Evolutionary conservation across 2,329 filamentous ascomycete species (phyloP), one percentile per base, ranked within the genome.

Genomic region (Fulvia fulva): DNA sequence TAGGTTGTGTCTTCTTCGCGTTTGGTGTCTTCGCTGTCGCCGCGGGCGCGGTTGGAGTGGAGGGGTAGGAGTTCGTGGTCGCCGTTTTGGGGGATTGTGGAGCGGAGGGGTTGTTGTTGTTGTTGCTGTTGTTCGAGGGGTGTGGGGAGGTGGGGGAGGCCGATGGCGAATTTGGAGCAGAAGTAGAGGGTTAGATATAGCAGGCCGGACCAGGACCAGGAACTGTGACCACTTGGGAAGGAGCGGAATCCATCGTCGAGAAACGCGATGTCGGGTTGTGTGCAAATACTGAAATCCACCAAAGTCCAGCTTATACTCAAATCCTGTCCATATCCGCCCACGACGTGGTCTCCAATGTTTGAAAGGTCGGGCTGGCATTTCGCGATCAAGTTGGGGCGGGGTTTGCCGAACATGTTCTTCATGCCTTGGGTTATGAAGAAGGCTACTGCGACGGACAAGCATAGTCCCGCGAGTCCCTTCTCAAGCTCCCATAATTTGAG

Each of bases 401-500:
- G 44, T 47, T 47, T 47, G 9, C 44, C 44, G 44, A 47, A 47
- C 1, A 88, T 65, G 55, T 83, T 90, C 81, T 97, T 97, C 80
- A 96, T 85, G 52, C 88, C 89, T 67, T 90, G 86, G 0, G 91
- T 93, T 67, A 95, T 85, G 74, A 94, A 85, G 78, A 89, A 95
- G 4, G 88, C 83, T 1, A 84, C 80, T 2, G 87, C 85, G 9
- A 91, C 78, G 2, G 89, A 85, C 19, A 96, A 78, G 0, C 81
- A 89, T 2, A 96, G 80, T 0, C 92, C 92, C 68, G 96, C 84
- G 85, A 88, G 90, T 58, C 90, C 91, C 1, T 85, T 73, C 71
- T 97, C 91, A 72, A 90, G 86, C 73, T 97, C 92, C 91, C 93
- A 97, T 1, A 96, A 73, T 76, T 94, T 96, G 64, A 90, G 83